Percentiles rank a stretch among this genome's conserved stretches.
Conservation (phyloP, 306 rosid genomes). For the Dalbergia cultrata region DNA sequence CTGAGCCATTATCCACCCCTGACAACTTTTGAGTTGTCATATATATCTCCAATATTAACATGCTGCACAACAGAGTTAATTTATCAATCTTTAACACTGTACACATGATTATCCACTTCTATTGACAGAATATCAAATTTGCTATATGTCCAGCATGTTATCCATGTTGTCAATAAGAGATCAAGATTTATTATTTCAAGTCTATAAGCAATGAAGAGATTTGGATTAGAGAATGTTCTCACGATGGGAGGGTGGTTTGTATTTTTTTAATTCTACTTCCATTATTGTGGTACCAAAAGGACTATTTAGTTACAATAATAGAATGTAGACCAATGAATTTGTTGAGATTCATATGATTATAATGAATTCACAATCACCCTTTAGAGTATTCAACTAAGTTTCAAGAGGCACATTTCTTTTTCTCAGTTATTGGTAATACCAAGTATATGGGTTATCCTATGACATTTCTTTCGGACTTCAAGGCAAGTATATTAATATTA, state of each 20-base stretch:
- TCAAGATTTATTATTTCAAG: not conserved
- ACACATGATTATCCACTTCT: conserved; percentile 20
- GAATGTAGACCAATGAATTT: not conserved
- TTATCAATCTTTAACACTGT: conserved; percentile 37
- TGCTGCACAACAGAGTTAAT: conserved; percentile 56
- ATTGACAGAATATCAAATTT: conserved; percentile 17
- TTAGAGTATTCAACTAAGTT: not conserved
- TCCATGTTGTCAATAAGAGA: not conserved
- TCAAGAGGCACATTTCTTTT: conserved; percentile 5
- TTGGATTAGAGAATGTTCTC: not conserved
- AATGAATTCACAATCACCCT: conserved; percentile 1
- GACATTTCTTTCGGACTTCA: not conserved
- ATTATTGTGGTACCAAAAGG: conserved; percentile 1
- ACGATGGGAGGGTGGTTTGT: not conserved
- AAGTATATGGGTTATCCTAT: not conserved
- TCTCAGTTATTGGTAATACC: not conserved
- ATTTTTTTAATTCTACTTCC: conserved; percentile 5
- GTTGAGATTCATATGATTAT: conserved; percentile 6
- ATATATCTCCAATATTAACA: conserved; percentile 87
- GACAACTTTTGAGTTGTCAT: conserved; percentile 79
- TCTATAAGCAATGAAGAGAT: not conserved
- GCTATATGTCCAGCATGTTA: conserved; percentile 6
- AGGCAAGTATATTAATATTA: no score
- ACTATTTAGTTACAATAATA: conserved; percentile 11
- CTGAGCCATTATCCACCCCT: conserved; percentile 84